Base-by-base conservation (phyloP, 139 green algal genomes). In the Choricystis sp. region DNA sequence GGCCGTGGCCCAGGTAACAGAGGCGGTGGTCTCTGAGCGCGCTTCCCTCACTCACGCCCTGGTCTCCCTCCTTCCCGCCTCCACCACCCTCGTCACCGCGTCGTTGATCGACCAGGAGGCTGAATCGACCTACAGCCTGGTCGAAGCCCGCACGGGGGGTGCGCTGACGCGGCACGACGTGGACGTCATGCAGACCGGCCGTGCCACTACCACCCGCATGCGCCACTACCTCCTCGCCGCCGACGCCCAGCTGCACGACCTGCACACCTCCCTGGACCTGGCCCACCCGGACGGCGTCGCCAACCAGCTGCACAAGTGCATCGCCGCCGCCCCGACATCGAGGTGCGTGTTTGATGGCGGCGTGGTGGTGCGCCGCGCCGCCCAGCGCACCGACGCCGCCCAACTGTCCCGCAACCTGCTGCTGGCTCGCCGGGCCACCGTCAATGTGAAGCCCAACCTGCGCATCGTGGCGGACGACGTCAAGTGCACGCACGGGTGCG, bases 401-500 rank as follows among this genome's bases (percentile, higher is more conserved):
- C 94, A 99, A 82, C 80, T 99, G 24, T 59, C 74, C 59, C 80
- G 94, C 55, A 97, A 94, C 73, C 82, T 99, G 66, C 83, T 99
- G 69, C 78, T 99, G 25, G 84, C 83, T 23, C 86, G 87, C 1
- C 78, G 83, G 4, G 94, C 90, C 4, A 96, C 89, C 28, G 86
- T 98, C 57, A 95, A 98, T 67, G 87, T 95, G 3, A 95, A 95
- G 79, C 93, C 93, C 59, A 99, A 99, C 77, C 77, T 99, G 60
- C 84, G 91, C 80, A 99, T 99, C 72, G 80, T 98, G 23, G 94
- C 94, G 3, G 94, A 99, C 70, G 91, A 99, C 73, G 94, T 99
- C 21, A 94, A 94, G 78, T 98, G 92, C 86, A 96, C 93, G 3
- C 94, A 99, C 76, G 94, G 94, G 56, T 94, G 84, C 61, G 78